These are phyloP conservation scores for Didymellaceae sp. DNA, from an alignment of 2,329 filamentous ascomycete species.

Conservation along the genomic window DNA sequence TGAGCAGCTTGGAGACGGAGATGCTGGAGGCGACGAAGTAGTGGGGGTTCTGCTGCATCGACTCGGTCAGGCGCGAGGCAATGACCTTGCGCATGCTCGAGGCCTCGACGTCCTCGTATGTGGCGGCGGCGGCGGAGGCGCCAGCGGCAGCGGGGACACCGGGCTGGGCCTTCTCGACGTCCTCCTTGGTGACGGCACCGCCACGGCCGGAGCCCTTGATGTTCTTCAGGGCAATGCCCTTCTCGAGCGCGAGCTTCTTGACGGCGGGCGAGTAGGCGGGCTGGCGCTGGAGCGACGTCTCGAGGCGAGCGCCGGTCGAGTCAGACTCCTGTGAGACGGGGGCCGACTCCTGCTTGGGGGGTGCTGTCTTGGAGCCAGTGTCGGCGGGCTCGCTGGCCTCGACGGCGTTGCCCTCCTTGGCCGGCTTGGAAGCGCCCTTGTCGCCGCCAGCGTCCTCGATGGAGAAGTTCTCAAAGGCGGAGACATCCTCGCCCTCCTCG, in stretches of 20 bases:
- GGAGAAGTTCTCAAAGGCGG: conserved; percentile 87
- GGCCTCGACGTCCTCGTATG: conserved; percentile 83
- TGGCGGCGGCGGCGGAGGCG: conserved; percentile 63
- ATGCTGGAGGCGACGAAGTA: conserved; percentile 94
- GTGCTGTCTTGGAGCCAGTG: conserved; percentile 65
- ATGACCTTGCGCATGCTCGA: conserved; percentile 98
- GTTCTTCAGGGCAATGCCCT: conserved; percentile 75
- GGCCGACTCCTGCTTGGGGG: conserved; percentile 54
- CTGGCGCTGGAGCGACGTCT: conserved; percentile 84
- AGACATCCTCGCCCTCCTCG: conserved; percentile 86
- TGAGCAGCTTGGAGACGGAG: conserved; percentile 93
- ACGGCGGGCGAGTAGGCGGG: conserved; percentile 74
- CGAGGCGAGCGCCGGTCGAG: conserved; percentile 75
- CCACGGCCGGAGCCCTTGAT: conserved; percentile 87
- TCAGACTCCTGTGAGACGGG: conserved; percentile 73
- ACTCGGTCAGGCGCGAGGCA: conserved; percentile 86
- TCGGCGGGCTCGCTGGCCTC: conserved; percentile 67
- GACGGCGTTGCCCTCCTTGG: conserved; percentile 67
- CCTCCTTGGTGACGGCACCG: conserved; percentile 88
- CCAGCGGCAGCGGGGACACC: conserved; percentile 50
- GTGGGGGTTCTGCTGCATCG: conserved; percentile 92
- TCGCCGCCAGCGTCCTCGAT: conserved; percentile 90
- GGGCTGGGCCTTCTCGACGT: conserved; percentile 85
- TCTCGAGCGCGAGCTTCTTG: conserved; percentile 84
- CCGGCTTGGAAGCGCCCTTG: conserved; percentile 66